Percentiles rank a stretch among this genome's conserved stretches.
phyloP scores from a whole-genome alignment of 345 rosid genomes.

The Balakata baccata region DNA sequence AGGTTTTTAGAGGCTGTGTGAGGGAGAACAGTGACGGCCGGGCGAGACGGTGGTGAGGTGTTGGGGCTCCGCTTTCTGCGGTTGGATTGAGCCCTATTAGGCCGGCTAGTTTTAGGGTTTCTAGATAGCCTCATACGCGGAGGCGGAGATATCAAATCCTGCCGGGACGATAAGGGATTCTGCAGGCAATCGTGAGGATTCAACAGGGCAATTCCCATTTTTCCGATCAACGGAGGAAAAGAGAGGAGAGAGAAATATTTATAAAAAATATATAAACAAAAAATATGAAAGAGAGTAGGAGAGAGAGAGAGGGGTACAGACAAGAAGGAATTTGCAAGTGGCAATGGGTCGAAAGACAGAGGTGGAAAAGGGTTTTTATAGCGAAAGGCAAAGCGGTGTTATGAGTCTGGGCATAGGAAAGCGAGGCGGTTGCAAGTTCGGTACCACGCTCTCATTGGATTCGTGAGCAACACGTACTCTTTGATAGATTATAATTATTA shows the following conservation, averaged over 20 bases:
- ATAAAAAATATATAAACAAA: neutral
- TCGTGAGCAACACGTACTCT: neutral
- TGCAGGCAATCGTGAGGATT: slow-evolving; percentile 51
- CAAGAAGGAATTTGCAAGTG: too few relatives aligned
- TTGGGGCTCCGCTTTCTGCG: slow-evolving; percentile 48
- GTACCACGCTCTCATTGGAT: neutral
- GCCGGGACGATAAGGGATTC: slow-evolving; percentile 27
- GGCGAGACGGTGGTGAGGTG: slow-evolving; percentile 23
- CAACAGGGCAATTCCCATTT: slow-evolving; percentile 68
- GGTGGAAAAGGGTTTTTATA: neutral
- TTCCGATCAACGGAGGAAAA: neutral
- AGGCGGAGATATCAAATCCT: slow-evolving; percentile 24
- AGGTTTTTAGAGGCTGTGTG: slow-evolving; percentile 15
- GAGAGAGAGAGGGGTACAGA: neutral
- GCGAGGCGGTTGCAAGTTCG: neutral
- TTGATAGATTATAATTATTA: neutral
- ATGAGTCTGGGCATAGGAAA: neutral
- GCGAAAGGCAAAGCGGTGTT: neutral
- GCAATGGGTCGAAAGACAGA: fast-evolving
- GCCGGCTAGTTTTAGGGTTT: slow-evolving; percentile 27
- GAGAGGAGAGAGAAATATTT: neutral
- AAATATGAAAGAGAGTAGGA: too few relatives aligned
- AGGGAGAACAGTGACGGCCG: slow-evolving; percentile 3
- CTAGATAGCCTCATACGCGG: slow-evolving; percentile 22
- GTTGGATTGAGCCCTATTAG: slow-evolving; percentile 29